These are phyloP conservation scores for Aquilaria agallochum DNA, from an alignment of 441 rosid species.

Conservation along the genomic window DNA sequence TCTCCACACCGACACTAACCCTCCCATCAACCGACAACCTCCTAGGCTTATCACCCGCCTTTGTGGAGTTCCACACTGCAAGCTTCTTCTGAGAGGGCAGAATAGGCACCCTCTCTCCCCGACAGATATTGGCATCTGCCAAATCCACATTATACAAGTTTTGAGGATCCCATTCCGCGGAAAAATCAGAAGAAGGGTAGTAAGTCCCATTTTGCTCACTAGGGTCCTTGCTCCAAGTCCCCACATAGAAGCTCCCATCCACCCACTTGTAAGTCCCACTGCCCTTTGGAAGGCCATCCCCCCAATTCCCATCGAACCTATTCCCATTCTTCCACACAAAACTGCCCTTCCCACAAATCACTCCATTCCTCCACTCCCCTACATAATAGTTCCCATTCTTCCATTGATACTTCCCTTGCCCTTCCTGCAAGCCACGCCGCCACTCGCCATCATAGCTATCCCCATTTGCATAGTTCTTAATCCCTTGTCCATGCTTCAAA, in stretches of 20 bases:
- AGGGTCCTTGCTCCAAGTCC: conserved; percentile 55
- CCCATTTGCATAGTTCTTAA: conserved; percentile 44
- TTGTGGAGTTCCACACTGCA: conserved; percentile 64
- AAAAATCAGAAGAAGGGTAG: conserved; percentile 29
- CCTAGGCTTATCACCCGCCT: conserved; percentile 35
- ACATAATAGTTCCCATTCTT: conserved; percentile 37
- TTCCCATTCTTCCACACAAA: conserved; percentile 48
- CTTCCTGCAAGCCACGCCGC: conserved; percentile 54
- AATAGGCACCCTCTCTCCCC: conserved; percentile 41
- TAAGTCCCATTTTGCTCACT: conserved; percentile 52
- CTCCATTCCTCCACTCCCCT: conserved; percentile 59
- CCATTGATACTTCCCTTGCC: conserved; percentile 66
- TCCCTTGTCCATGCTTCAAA: conserved; percentile 63
- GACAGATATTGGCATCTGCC: conserved; percentile 27
- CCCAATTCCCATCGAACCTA: conserved; percentile 59
- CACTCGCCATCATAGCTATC: conserved; percentile 68
- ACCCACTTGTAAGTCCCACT: conserved; percentile 49
- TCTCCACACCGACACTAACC: conserved; percentile 42
- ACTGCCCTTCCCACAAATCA: conserved; percentile 45
- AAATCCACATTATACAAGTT: conserved; percentile 31
- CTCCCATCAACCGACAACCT: conserved; percentile 62
- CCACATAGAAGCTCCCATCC: conserved; percentile 53
- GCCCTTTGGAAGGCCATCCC: conserved; percentile 56
- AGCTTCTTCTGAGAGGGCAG: conserved; percentile 64
- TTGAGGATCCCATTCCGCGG: conserved; percentile 48